Evolutionary conservation across 805 yeast genomes (phyloP).

Genomic region (Spathaspora sp.): DNA sequence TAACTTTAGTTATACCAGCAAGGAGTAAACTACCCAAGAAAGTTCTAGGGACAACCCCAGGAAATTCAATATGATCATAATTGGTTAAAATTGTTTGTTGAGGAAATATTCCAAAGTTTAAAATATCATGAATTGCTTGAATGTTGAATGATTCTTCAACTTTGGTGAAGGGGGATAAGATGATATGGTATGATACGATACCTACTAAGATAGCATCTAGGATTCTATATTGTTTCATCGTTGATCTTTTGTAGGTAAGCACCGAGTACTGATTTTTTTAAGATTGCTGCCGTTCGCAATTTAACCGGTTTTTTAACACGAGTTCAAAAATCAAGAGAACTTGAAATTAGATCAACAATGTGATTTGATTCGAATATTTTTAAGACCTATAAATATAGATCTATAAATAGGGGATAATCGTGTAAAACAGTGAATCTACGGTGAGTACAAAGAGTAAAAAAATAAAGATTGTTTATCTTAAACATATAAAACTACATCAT

Average conservation of each 20-base stretch:
- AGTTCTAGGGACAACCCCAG: slow-evolving; percentile 87
- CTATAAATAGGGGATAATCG: too few species aligned
- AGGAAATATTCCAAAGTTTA: slow-evolving; percentile 54
- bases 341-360: too few species aligned
- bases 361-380: too few species aligned
- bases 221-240: slow-evolving; percentile 2
- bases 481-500: too few species aligned
- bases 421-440: too few species aligned
- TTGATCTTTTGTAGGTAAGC: too few species aligned
- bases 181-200: slow-evolving; percentile 46
- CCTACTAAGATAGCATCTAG: slow-evolving; percentile 36
- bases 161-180: slow-evolving; percentile 76
- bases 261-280: slow-evolving; percentile 11
- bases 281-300: not conserved
- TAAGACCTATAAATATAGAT: too few species aligned
- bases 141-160: slow-evolving; percentile 92
- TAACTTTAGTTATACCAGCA: slow-evolving; percentile 43
- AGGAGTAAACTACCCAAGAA: slow-evolving; percentile 68
- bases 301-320: too few species aligned
- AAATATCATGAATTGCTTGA: slow-evolving; percentile 83
- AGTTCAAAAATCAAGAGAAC: too few species aligned
- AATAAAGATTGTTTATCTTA: too few species aligned
- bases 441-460: too few species aligned
- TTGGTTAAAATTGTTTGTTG: slow-evolving; percentile 24
- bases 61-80: slow-evolving; percentile 76